These are phyloP conservation scores for Gossypium turneri DNA, from an alignment of 345 rosid genomes.

Conservation along the genomic window DNA sequence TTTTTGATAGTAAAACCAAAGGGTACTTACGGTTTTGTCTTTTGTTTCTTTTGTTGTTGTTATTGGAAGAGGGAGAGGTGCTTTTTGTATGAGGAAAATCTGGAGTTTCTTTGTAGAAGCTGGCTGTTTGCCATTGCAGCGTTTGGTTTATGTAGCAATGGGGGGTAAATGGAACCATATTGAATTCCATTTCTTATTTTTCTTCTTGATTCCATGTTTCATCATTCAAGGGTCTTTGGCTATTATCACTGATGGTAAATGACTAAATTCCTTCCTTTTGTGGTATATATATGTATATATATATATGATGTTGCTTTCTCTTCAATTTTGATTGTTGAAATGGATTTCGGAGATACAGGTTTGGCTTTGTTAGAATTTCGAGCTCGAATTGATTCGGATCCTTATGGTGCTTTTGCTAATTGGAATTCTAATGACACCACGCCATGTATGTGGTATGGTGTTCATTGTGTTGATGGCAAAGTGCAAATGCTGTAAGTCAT, in stretches of 20 bases:
- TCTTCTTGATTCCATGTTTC: constrained; percentile 43
- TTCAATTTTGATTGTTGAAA: constrained; percentile 1
- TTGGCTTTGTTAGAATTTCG: constrained; percentile 62
- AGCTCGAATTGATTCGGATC: constrained; percentile 57
- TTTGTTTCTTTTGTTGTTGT: not conserved
- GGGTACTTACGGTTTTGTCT: not conserved
- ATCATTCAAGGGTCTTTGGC: constrained; percentile 43
- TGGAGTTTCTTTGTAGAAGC: constrained; percentile 58
- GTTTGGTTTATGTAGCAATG: constrained; percentile 49
- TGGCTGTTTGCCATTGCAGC: constrained; percentile 27
- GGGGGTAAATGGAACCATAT: constrained; percentile 69
- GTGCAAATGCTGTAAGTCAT: constrained; percentile 78
- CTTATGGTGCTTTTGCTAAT: constrained; percentile 53
- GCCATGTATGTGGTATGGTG: constrained; percentile 75
- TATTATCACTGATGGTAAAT: constrained; percentile 58
- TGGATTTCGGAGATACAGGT: constrained; percentile 43
- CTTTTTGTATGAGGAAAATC: constrained; percentile 32
- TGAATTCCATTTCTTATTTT: constrained; percentile 51
- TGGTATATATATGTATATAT: not conserved
- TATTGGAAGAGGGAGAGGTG: constrained; percentile 14
- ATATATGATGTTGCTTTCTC: not conserved
- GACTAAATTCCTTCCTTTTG: constrained; percentile 15
- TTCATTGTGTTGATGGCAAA: constrained; percentile 58
- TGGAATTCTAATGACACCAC: constrained; percentile 53
- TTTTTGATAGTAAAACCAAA: constrained; percentile 17